These are phyloP conservation scores for Stropharia rugosoannulata DNA, from an alignment of 768 basidiomycete genomes.

Conservation along the genomic window DNA sequence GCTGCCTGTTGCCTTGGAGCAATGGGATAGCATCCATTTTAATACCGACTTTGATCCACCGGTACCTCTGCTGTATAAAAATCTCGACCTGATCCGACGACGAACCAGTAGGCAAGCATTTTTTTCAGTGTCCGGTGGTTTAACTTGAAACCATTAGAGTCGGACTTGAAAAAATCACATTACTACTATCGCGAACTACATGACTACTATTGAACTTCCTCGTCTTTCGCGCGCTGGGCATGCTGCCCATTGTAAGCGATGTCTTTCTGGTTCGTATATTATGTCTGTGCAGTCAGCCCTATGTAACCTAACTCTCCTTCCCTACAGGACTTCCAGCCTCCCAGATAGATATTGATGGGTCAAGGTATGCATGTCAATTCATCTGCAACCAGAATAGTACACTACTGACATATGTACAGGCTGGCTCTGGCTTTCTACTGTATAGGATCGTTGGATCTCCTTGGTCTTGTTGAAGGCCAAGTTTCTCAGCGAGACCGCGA, in stretches of 20 bases:
- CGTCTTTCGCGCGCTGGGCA: conserved; percentile 51
- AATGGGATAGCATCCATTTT: conserved; percentile 2
- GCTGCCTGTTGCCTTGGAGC: neutral
- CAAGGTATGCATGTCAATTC: conserved; percentile 46
- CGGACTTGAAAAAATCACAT: neutral
- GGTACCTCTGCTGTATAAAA: conserved; percentile 10
- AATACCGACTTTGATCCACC: conserved; percentile 9
- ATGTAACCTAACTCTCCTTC: conserved; percentile 1
- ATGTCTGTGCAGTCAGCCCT: neutral
- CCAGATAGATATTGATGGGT: conserved; percentile 69
- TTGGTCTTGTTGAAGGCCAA: conserved; percentile 50
- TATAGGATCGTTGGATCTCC: conserved; percentile 78
- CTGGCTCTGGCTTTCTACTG: conserved; percentile 89
- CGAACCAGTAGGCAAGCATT: neutral
- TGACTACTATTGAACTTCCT: conserved; percentile 24
- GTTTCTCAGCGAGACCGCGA: conserved; percentile 52
- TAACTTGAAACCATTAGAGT: conserved; percentile 4
- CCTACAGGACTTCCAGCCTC: conserved; percentile 58
- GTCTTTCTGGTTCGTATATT: conserved; percentile 46
- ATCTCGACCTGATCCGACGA: neutral
- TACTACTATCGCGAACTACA: conserved; percentile 11
- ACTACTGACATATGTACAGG: conserved; percentile 36
- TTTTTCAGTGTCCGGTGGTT: neutral
- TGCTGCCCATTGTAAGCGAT: conserved; percentile 64
- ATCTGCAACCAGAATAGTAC: conserved; percentile 15